phyloP scores from a whole-genome alignment of 148 eudicot species.

The Agrostemma githago region DNA sequence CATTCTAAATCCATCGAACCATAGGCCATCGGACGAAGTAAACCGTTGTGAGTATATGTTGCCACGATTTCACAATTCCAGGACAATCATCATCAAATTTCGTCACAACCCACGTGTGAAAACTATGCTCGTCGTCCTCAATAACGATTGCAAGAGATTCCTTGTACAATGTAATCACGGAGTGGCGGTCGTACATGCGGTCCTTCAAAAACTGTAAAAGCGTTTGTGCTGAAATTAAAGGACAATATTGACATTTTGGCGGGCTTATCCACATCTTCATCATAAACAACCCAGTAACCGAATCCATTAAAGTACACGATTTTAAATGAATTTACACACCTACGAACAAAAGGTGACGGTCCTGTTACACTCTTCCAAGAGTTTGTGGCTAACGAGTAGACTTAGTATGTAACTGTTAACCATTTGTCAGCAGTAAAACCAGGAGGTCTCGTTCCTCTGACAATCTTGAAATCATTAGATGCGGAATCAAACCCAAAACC shows the following conservation, averaged over 20 bases:
- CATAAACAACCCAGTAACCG: background rate
- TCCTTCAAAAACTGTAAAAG: constrained; percentile 3
- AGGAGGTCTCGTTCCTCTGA: background rate
- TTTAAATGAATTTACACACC: background rate
- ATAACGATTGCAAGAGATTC: constrained; percentile 3
- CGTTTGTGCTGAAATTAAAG: constrained; percentile 15
- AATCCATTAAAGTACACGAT: constrained; percentile 13
- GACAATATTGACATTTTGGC: background rate
- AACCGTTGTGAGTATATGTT: background rate
- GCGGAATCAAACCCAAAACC: background rate
- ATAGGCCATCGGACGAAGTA: background rate
- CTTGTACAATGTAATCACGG: background rate
- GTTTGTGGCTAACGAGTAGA: constrained; percentile 20
- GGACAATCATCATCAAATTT: constrained; percentile 7
- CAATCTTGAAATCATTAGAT: constrained; percentile 21
- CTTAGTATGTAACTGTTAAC: background rate
- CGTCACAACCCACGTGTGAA: constrained; percentile 18
- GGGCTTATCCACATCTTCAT: background rate
- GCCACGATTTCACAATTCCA: constrained; percentile 8
- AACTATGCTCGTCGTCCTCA: background rate
- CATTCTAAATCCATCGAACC: background rate
- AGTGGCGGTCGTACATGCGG: background rate
- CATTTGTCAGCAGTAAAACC: background rate
- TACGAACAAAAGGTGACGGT: background rate
- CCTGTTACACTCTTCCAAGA: constrained; percentile 16